Conservation (phyloP, 2,329 filamentous ascomycete species). For the Aspergillus aculeatinus region DNA sequence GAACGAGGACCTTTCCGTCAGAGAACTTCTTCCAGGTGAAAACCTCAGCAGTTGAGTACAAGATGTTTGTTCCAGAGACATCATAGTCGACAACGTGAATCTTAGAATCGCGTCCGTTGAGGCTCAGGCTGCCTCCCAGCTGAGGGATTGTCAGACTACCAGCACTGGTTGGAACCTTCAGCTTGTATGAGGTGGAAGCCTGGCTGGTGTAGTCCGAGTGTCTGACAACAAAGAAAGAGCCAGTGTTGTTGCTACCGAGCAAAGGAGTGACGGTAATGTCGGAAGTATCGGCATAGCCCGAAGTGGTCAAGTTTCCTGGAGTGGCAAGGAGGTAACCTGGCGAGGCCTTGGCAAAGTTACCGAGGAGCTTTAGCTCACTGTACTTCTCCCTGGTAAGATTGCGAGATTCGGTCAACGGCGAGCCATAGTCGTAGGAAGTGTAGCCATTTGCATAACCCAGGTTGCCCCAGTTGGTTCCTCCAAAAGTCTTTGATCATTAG, state of each 20-base stretch:
- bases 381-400: constrained; percentile 72
- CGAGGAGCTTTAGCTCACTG: constrained; percentile 73
- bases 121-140: constrained; percentile 37
- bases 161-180: constrained; percentile 54
- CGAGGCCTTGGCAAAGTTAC: constrained; percentile 71
- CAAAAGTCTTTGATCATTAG: constrained; percentile 54
- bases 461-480: constrained; percentile 84
- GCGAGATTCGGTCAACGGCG: constrained; percentile 68
- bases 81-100: constrained; percentile 45
- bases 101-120: constrained; percentile 47
- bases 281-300: constrained; percentile 52
- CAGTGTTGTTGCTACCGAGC: constrained; percentile 50
- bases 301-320: constrained; percentile 46
- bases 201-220: constrained; percentile 65
- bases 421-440: constrained; percentile 62
- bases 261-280: constrained; percentile 63
- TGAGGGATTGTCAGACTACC: constrained; percentile 44
- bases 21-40: constrained; percentile 59
- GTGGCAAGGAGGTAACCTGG: constrained; percentile 65
- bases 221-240: constrained; percentile 61
- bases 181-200: constrained; percentile 59
- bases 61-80: constrained; percentile 39
- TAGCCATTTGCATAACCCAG: constrained; percentile 67
- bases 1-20: constrained; percentile 50
- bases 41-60: constrained; percentile 47